A percentile compares a stretch with the other conserved stretches of the same genome.
phyloP scores from a whole-genome alignment of 1,139 yeast species.

The Yamadazyma membranifaciens region DNA sequence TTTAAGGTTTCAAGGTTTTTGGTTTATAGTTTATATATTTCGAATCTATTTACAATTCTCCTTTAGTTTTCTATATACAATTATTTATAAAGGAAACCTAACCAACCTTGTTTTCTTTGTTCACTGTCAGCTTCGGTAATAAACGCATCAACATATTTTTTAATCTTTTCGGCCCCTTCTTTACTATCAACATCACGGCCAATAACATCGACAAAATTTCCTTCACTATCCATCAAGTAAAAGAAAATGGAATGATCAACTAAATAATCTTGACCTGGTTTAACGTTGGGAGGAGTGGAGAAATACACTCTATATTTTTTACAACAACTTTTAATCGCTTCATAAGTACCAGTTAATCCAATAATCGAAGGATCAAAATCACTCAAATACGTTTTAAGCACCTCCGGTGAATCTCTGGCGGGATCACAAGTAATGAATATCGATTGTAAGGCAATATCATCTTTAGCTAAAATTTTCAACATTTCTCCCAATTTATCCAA shows the following conservation, averaged over 20 bases:
- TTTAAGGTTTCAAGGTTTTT: too few relatives aligned
- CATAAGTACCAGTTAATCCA: slow-evolving; percentile 90
- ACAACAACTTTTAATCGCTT: slow-evolving; percentile 78
- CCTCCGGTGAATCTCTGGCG: slow-evolving; percentile 85
- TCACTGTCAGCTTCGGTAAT: slow-evolving; percentile 66
- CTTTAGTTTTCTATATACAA: background rate
- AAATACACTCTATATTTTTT: slow-evolving; percentile 90
- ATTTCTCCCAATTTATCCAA: slow-evolving; percentile 85
- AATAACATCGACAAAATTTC: slow-evolving; percentile 87
- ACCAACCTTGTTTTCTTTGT: slow-evolving; percentile 53
- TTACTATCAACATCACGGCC: slow-evolving; percentile 86
- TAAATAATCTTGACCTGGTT: slow-evolving; percentile 93
- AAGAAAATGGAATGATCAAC: slow-evolving; percentile 97
- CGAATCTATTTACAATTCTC: slow-evolving; percentile 6
- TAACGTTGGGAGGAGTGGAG: slow-evolving; percentile 89
- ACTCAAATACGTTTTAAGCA: slow-evolving; percentile 68
- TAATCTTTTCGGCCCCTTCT: slow-evolving; percentile 77
- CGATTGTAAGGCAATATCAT: slow-evolving; percentile 69
- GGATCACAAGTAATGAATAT: slow-evolving; percentile 96
- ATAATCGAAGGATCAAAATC: slow-evolving; percentile 89
- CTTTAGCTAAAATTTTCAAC: slow-evolving; percentile 62
- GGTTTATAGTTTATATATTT: too few relatives aligned
- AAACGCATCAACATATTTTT: slow-evolving; percentile 74
- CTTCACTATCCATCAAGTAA: slow-evolving; percentile 96
- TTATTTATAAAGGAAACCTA: slow-evolving; percentile 52